A percentile compares a stretch with the other conserved stretches of the same genome.
These are phyloP conservation scores for Trametes versicolor DNA, from an alignment of 1,284 basidiomycete genomes.

Conservation along the genomic window DNA sequence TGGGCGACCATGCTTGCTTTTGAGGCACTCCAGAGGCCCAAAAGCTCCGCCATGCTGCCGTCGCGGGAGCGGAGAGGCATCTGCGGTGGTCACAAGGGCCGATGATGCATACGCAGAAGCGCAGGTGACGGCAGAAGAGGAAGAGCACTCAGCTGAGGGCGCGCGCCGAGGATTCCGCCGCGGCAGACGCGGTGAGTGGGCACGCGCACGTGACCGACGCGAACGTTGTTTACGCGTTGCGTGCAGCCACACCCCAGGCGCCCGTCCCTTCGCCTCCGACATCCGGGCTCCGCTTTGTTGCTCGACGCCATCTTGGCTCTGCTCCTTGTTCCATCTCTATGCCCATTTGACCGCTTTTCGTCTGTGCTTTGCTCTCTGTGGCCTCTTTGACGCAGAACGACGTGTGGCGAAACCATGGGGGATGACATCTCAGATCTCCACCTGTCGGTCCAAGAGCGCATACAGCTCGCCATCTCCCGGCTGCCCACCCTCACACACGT, in stretches of 20 bases:
- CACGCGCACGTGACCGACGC: slow-evolving; percentile 43
- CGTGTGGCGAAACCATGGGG: slow-evolving; percentile 16
- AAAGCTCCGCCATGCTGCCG: not conserved
- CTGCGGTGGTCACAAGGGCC: slow-evolving; percentile 32
- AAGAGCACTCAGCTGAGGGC: slow-evolving; percentile 1
- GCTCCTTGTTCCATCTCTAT: slow-evolving; percentile 11
- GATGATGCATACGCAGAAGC: slow-evolving; percentile 5
- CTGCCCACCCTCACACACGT: slow-evolving; percentile 57
- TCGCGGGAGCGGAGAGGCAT: slow-evolving; percentile 7
- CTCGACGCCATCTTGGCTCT: not conserved
- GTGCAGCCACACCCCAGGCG: slow-evolving; percentile 14
- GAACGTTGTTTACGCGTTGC: slow-evolving; percentile 47
- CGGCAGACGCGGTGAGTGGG: slow-evolving; percentile 9
- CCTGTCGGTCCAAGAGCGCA: slow-evolving; percentile 37
- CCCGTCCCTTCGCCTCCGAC: slow-evolving; percentile 13
- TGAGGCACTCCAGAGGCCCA: not conserved
- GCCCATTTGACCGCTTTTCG: not conserved
- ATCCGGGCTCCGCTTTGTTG: not conserved
- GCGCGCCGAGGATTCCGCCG: not conserved
- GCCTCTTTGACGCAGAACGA: not conserved
- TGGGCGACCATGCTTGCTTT: slow-evolving; percentile 19
- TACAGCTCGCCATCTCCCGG: slow-evolving; percentile 46
- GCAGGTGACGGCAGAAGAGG: slow-evolving; percentile 14
- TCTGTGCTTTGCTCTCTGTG: not conserved
- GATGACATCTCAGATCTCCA: slow-evolving; percentile 28